Evolutionary conservation across 345 rosid species (phyloP).

Genomic region (Iberis pinnata): DNA sequence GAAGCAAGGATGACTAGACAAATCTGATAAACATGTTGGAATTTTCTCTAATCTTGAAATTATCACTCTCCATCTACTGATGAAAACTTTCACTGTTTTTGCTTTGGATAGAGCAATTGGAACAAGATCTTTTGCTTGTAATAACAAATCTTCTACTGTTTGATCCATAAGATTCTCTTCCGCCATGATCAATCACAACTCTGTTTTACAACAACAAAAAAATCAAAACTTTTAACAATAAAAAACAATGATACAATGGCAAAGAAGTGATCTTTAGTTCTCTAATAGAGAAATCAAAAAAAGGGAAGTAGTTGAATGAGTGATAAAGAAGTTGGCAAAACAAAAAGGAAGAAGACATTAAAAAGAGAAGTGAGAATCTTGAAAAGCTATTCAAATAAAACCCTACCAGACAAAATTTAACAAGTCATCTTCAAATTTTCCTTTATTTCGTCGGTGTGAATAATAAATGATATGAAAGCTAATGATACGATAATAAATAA

Average conservation of each 20-base stretch:
- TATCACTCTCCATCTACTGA: constrained; percentile 83
- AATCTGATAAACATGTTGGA: constrained; percentile 63
- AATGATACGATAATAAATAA: constrained; percentile 22
- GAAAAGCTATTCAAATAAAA: constrained; percentile 39
- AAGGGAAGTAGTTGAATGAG: constrained; percentile 72
- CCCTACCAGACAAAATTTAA: constrained; percentile 35
- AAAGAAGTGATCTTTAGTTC: constrained; percentile 12
- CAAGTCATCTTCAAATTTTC: no score
- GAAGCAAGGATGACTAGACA: constrained; percentile 94
- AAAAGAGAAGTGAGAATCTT: constrained; percentile 46
- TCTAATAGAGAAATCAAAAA: constrained; percentile 10
- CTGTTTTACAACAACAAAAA: constrained; percentile 23
- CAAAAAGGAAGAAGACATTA: constrained; percentile 35
- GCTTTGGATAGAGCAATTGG: constrained; percentile 56
- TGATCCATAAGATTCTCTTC: constrained; percentile 12
- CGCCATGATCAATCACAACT: constrained; percentile 29
- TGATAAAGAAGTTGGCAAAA: constrained; percentile 35
- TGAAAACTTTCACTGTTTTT: constrained; percentile 56
- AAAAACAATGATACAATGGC: no score
- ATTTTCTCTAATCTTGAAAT: constrained; percentile 74
- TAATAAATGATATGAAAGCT: constrained; percentile 44
- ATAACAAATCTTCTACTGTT: constrained; percentile 73
- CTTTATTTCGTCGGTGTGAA: constrained; percentile 40
- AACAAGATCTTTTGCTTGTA: constrained; percentile 59
- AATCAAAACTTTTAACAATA: constrained; percentile 9